Base-by-base conservation (phyloP, 805 yeast genomes). In the Kluyveromyces starmeri region DNA sequence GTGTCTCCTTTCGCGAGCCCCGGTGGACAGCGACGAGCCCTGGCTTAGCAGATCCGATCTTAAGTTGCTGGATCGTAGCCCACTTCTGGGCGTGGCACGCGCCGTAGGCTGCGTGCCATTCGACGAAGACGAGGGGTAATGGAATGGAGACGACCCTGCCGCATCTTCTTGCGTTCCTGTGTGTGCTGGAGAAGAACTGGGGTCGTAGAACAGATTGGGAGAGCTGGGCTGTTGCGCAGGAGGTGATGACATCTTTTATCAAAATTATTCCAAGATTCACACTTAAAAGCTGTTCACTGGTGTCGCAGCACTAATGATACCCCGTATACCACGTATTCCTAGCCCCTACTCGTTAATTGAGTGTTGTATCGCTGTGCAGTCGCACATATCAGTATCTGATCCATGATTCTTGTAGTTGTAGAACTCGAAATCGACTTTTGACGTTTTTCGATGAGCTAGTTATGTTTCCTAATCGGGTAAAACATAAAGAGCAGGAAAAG, bases 1-100 rank as follows among this genome's bases (percentile, higher is more conserved):
- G 26, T 48, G 65, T 49, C 80, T 67, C 38, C 68, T 55, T 21
- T 56, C 67, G 34, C 76, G 65, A 32, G 69, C 71, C 44, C 70
- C 61, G 21, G 49, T 40, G 40, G 51, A 21, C 11, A 43, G 38
- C 3, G 54, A 43, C 3, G 59, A 51, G 3, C 53, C 43, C 9
- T 45, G 37, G 10, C 53, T 45, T 5, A 52, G 42, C 53, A 53
- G 55, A 42, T 71, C 76, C 15, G 73, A 65, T 47, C 78, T 61
- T 23, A 60, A 39, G 35, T 69, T 65, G 5, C 64, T 50, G 17
- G 53, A 53, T 16, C 61, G 36, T 13, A 41, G 37, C 31, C 50
- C 39, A 18, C 50, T 32, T 4, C 50, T 36, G 5, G 27, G 29
- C 6, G 34, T 25, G 20, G 36, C 39, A 23, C 58, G 64, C 4